Base-by-base conservation (phyloP, 768 basidiomycete genomes). In the Leccinellum luteum region DNA sequence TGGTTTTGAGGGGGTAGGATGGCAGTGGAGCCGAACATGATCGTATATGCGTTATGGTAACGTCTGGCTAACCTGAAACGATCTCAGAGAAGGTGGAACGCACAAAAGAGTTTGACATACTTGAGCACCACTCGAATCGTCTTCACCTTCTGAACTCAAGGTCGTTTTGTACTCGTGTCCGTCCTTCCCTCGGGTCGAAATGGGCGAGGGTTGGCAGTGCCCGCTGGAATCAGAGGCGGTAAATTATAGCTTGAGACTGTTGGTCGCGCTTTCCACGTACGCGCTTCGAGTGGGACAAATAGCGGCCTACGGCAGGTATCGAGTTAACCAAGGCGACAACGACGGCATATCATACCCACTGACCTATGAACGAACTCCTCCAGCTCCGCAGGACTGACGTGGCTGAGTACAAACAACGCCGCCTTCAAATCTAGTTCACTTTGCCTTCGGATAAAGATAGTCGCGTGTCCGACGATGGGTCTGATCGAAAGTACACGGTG, bases 111-210 rank as follows among this genome's bases (percentile, higher is more conserved):
- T 30, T 7, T 12, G 59, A 78, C 86, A 62, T 62, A 95, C 94
- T 94, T 95, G 58, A 96, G 77, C 1, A 94, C 93, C 8, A 94
- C 87, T 65, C n/a, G n/a, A n/a, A n/a, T 98, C 94, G 58, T 91
- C 84, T 71, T 98, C 96, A 15, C 91, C 86, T n/a, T 57, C 95
- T 76, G 67, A 98, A 93, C 72, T 99, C 96, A 0, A 94, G 94
- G 71, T 25, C 97, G 98, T 90, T 75, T 98, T 98, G 79, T 93
- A 98, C 69, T 98, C 95, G 67, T 98, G 97, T 31, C 97, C 0
- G 90, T 92, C 95, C 94, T 98, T 0, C 95, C 95, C 71, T 92
- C 89, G 1, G 88, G 82, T 27, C 90, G 78, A 6, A 97, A 75
- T 1, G 88, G 85, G 15, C 86, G 83, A 1, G 81, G 71, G 25